Conservation (phyloP, 441 rosid species). For the Macaranga tanarius region DNA sequence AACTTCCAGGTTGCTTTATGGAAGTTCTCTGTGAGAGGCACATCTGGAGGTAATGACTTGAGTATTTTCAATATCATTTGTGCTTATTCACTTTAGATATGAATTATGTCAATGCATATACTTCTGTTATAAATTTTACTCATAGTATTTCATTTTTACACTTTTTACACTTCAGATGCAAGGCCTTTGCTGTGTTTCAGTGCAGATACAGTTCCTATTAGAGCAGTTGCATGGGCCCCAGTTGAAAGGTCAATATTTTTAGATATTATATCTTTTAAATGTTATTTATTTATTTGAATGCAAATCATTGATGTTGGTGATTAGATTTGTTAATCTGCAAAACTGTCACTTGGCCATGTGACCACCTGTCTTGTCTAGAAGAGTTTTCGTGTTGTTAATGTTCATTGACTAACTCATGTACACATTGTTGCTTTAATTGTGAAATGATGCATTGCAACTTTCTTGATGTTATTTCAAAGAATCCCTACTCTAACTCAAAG, state of each 20-base stretch:
- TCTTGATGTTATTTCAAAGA: too few species aligned
- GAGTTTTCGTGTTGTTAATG: conserved; percentile 6
- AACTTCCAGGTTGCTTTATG: conserved; percentile 82
- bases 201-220: conserved; percentile 80
- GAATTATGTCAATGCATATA: not conserved
- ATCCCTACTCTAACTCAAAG: too few species aligned
- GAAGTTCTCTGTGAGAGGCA: conserved; percentile 62
- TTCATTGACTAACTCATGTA: not conserved
- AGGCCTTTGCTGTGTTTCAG: conserved; percentile 83
- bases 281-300: not conserved
- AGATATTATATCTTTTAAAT: not conserved
- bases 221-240: conserved; percentile 95
- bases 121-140: conserved; percentile 13
- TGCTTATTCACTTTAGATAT: conserved; percentile 4
- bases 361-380: not conserved
- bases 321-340: conserved; percentile 2
- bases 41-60: conserved; percentile 51
- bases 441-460: too few species aligned
- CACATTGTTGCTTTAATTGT: not conserved
- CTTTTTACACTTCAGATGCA: conserved; percentile 54
- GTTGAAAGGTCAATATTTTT: conserved; percentile 54
- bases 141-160: conserved; percentile 12
- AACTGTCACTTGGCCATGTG: not conserved
- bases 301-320: not conserved
- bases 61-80: not conserved